Evolutionary conservation across 129 eudicot genomes (phyloP).

Genomic region (Flaveria ramosissima): DNA sequence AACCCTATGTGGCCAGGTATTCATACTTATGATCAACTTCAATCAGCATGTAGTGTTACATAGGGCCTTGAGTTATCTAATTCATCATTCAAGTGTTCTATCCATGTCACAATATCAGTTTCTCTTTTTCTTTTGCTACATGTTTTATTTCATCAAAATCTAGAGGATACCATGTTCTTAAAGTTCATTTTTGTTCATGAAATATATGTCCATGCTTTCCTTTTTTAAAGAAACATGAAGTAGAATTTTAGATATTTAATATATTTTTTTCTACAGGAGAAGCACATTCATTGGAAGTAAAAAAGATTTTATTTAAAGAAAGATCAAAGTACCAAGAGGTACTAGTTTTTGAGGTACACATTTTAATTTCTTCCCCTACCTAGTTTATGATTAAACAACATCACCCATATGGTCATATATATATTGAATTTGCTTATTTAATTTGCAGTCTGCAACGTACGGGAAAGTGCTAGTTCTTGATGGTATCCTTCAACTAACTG

Average conservation of each 20-base stretch:
- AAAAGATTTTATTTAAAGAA: slow-evolving; percentile 67
- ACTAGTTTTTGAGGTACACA: slow-evolving; percentile 84
- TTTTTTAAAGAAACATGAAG: slow-evolving; percentile 5
- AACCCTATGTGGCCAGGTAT: slow-evolving; percentile 99
- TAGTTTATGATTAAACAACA: slow-evolving; percentile 5
- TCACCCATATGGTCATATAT: not conserved
- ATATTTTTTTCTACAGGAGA: slow-evolving; percentile 57
- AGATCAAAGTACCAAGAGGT: slow-evolving; percentile 87
- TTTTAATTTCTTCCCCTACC: not conserved
- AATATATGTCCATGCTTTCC: not conserved
- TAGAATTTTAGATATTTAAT: not conserved
- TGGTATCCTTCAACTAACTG: slow-evolving; percentile 94
- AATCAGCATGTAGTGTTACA: not conserved
- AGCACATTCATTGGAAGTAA: slow-evolving; percentile 87
- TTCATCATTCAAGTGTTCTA: not conserved
- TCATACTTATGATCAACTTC: not conserved
- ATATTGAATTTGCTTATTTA: slow-evolving; percentile 1
- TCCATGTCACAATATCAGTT: not conserved
- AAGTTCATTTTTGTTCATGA: slow-evolving; percentile 15
- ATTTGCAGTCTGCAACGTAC: slow-evolving; percentile 70
- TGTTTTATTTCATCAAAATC: not conserved
- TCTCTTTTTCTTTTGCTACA: not conserved
- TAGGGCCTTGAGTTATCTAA: not conserved
- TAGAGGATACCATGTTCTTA: not conserved
- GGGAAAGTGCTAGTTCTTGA: slow-evolving; percentile 94